phyloP scores from a whole-genome alignment of 371 early-diverging fungal species.

The Syncephalastrum sp. region DNA sequence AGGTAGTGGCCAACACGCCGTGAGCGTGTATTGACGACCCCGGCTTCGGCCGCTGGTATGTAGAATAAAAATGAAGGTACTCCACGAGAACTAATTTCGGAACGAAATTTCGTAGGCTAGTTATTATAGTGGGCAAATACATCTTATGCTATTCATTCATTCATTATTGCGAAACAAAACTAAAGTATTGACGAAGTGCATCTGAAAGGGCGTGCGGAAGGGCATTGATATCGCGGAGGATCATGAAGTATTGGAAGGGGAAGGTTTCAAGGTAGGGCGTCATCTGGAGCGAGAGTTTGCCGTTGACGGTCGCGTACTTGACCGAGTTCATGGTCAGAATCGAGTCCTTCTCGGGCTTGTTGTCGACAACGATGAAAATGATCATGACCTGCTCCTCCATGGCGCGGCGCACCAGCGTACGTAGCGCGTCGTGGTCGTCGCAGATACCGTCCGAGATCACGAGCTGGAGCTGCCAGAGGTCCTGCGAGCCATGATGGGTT shows the following conservation, averaged over 20 bases:
- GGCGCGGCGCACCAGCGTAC: slow-evolving; percentile 79
- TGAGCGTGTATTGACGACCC: too few relatives aligned
- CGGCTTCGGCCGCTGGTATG: too few relatives aligned
- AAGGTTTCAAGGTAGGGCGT: slow-evolving; percentile 93
- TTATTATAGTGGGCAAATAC: too few relatives aligned
- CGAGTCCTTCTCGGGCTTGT: slow-evolving; percentile 81
- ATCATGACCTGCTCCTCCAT: slow-evolving; percentile 89
- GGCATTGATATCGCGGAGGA: slow-evolving; percentile 83
- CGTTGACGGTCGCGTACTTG: slow-evolving; percentile 68
- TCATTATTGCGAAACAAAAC: slow-evolving; percentile 39
- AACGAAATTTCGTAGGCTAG: too few relatives aligned
- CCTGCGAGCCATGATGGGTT: slow-evolving; percentile 47
- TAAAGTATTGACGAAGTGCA: slow-evolving; percentile 93
- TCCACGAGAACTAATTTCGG: too few relatives aligned
- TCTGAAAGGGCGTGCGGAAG: slow-evolving; percentile 91
- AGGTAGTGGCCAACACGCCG: too few relatives aligned
- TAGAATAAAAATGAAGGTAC: too few relatives aligned
- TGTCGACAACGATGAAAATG: slow-evolving; percentile 94
- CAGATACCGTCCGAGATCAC: slow-evolving; percentile 97
- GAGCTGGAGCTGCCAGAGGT: slow-evolving; percentile 95
- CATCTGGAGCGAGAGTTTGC: slow-evolving; percentile 70
- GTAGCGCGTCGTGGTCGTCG: slow-evolving; percentile 85
- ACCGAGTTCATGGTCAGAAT: slow-evolving; percentile 88
- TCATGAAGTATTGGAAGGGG: slow-evolving; percentile 96
- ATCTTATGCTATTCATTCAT: slow-evolving; percentile 2